Evolutionary conservation across 768 basidiomycete genomes (phyloP), one percentile per base, ranked within the genome.

Genomic region (Tylopilus subfusipes): DNA sequence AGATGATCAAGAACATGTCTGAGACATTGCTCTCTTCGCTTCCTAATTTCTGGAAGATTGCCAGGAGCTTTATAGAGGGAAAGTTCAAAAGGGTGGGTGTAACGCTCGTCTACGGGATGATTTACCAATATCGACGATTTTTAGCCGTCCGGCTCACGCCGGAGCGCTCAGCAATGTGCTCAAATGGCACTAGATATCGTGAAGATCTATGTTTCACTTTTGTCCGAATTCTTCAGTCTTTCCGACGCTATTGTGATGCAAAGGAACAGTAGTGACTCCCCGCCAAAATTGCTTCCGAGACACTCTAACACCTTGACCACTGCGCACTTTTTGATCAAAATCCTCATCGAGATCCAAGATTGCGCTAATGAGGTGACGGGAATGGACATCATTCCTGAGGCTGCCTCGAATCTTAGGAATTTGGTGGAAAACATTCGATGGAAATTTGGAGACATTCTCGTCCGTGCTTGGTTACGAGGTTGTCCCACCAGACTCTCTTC

Each of bases 31-130:
- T 94, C 13, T 76, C 85, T n/a, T 81, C 88, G 2, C 79, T 99
- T 22, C 94, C 96, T 14, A 91, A 82, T 63, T 98, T 98, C 73
- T 96, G 93, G 93, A 88, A 85, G 66, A 90, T 99, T 45, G 86
- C 90, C 2, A 90, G 83, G 69, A 84, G 82, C 22, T 96, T 94
- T 65, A 84, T 95, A 74, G 94, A 97, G 40, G 96, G 97, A 5
- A 93, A 90, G 69, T 94, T 90, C 68, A 88, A 85, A 69, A 93
- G 86, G 80, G 94, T 94, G 50, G 52, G 73, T 66, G 48, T 31
- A 27, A 33, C 19, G 3, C 34, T 39, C 9, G 21, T 24, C 42
- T 16, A 21, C 13, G 16, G 18, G 9, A 53, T 31, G 30, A 33
- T 30, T 2, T 42, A 24, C 44, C 53, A 19, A 70, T 19, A 18